Evolutionary conservation across 164 flowering plant genomes (phyloP), one percentile per base, ranked within the genome.

Genomic region (Platanus orientalis): DNA sequence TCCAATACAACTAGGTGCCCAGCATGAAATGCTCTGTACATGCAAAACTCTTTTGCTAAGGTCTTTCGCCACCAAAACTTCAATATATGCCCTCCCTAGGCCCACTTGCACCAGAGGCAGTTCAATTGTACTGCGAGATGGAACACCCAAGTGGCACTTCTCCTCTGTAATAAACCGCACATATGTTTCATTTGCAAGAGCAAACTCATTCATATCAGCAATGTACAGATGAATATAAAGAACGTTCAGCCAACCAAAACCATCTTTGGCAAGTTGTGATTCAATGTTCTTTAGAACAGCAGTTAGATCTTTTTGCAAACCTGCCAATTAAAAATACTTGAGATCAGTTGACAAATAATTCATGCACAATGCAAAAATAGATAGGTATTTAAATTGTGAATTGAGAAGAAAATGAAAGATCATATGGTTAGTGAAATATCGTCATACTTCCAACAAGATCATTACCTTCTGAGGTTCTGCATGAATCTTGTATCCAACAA

Each of bases 1-100:
- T 57, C 99, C 99, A 66, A 94, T 94, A 77, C 99, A 94, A 75
- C 97, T 89, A 28, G 99, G 99, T 60, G 99, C 99, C 99, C 99
- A 94, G 63, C 84, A 78, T 21, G 99, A 94, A 71, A 94, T 87
- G 71, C 99, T 94, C 69, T 94, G 97, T 27, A 94, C 97, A 73
- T 94, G 97, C 69, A 94, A 75, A 63, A 94, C 99, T 60, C 65
- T 80, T 76, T 94, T 94, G 63, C 78, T 72, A 36, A 70, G 74
- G 64, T 91, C 86, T 62, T 58, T 80, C 48, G 95, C 76, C 52
- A 85, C 95, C 60, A 91, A 67, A 40, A 89, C 87, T 81, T 94
- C 98, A 51, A 86, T 54, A 73, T 83, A 91, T 4, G 91, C 96
- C 57, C 65, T 75, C 11, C 97, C 95, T 9, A 91, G 68, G 58